Evolutionary conservation across 2,329 filamentous ascomycete species (phyloP).

Genomic region (Alternaria burnsii): DNA sequence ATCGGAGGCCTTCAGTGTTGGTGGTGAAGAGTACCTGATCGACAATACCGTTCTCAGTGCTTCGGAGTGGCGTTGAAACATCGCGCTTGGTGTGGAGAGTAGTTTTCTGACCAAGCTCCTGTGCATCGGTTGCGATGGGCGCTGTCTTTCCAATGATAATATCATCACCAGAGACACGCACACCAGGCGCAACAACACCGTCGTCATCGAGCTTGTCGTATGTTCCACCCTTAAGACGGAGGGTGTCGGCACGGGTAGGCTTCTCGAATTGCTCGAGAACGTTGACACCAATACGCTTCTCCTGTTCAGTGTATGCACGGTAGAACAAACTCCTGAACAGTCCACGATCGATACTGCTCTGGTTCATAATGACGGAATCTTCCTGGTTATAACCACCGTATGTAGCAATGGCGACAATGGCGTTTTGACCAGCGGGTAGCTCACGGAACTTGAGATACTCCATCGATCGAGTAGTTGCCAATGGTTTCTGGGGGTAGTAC

Average conservation of each 20-base stretch:
- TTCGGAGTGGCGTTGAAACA: constrained; percentile 91
- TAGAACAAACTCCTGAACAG: constrained; percentile 98
- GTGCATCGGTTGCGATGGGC: constrained; percentile 88
- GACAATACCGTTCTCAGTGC: constrained; percentile 95
- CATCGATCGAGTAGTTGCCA: constrained; percentile 97
- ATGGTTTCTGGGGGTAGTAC: constrained; percentile 97
- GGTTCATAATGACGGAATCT: constrained; percentile 99
- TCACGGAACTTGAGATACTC: constrained; percentile 99
- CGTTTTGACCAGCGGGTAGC: constrained; percentile 94
- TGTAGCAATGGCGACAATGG: constrained; percentile 95
- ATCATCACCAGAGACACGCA: constrained; percentile 95
- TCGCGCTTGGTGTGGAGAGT: constrained; percentile 92
- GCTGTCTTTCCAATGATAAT: constrained; percentile 99
- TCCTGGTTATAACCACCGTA: constrained; percentile 99
- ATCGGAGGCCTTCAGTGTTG: constrained; percentile 91
- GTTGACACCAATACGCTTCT: constrained; percentile 94
- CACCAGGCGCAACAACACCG: constrained; percentile 90
- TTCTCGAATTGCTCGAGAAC: constrained; percentile 96
- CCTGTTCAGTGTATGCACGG: constrained; percentile 94
- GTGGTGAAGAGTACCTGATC: constrained; percentile 94
- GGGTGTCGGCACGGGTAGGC: constrained; percentile 84
- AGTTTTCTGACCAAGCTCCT: constrained; percentile 91
- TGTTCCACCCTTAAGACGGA: constrained; percentile 91
- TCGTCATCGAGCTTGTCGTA: constrained; percentile 98
- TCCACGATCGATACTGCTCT: constrained; percentile 97